Conservation (phyloP, 805 yeast species). For the Sungouiozyma ichnusensis region DNA sequence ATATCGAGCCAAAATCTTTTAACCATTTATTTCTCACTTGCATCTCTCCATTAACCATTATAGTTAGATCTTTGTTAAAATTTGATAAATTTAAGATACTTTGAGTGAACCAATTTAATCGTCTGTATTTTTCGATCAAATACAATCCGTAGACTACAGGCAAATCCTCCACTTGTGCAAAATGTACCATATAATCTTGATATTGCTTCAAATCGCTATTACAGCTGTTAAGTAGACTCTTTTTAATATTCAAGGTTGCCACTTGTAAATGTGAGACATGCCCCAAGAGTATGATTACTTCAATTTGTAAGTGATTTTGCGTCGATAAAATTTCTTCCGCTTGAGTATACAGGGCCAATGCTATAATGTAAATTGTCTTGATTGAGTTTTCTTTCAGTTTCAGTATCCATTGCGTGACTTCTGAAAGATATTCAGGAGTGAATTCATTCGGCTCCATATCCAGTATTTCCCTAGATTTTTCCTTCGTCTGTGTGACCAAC, state of each 20-base stretch:
- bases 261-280: conserved; percentile 32
- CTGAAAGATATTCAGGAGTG: conserved; percentile 4
- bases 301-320: conserved; percentile 28
- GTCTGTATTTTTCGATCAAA: conserved; percentile 49
- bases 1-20: conserved; percentile 5
- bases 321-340: conserved; percentile 17
- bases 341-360: conserved; percentile 20
- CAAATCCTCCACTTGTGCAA: conserved; percentile 44
- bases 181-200: conserved; percentile 16
- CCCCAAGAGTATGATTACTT: conserved; percentile 21
- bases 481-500: conserved; percentile 11
- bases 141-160: conserved; percentile 67
- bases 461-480: conserved; percentile 11
- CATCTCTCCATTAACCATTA: conserved; percentile 41
- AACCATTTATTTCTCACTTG: conserved; percentile 4
- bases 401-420: conserved; percentile 3
- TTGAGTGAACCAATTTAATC: conserved; percentile 39
- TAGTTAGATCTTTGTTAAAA: background rate
- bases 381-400: conserved; percentile 10
- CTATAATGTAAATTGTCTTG: conserved; percentile 17
- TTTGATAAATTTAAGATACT: background rate
- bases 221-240: conserved; percentile 25
- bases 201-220: conserved; percentile 21
- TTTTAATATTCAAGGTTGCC: conserved; percentile 28
- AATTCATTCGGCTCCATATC: conserved; percentile 10